Percentiles rank a stretch among this genome's conserved stretches.
Conservation (phyloP, 2,329 filamentous ascomycete species). For the Ceratocystis albifundus region DNA sequence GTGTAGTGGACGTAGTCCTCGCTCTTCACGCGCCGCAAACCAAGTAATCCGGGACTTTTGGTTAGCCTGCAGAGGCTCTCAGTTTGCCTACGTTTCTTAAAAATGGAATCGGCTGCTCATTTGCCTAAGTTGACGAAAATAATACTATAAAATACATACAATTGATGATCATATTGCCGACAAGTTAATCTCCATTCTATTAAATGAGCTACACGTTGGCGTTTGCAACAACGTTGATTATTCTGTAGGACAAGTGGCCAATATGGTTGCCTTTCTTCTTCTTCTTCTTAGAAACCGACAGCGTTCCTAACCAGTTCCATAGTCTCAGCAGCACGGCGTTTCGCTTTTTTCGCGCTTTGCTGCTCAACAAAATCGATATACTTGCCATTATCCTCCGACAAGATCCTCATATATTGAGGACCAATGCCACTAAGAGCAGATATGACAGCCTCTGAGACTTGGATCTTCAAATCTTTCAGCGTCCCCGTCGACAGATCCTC, state of each 20-base stretch:
- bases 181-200: too few relatives aligned
- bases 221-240: too few relatives aligned
- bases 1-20: conserved; percentile 49
- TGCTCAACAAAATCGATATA: conserved; percentile 47
- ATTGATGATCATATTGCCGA: too few relatives aligned
- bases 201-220: too few relatives aligned
- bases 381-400: conserved; percentile 37
- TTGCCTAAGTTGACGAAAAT: too few relatives aligned
- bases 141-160: too few relatives aligned
- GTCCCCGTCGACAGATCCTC: conserved; percentile 31
- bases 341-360: conserved; percentile 50
- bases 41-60: conserved; percentile 61
- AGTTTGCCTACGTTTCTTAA: conserved; percentile 35
- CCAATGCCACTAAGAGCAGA: conserved; percentile 43
- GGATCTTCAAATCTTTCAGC: conserved; percentile 36
- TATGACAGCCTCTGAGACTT: conserved; percentile 48
- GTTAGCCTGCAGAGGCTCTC: conserved; percentile 52
- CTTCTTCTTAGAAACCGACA: conserved; percentile 36
- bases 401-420: conserved; percentile 43
- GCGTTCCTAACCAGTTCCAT: conserved; percentile 44
- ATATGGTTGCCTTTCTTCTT: neutral
- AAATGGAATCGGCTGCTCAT: neutral
- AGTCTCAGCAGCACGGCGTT: conserved; percentile 46
- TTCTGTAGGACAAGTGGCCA: too few relatives aligned
- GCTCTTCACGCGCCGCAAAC: conserved; percentile 54